phyloP scores from a whole-genome alignment of 345 rosid genomes.

The Murraya koenigii region DNA sequence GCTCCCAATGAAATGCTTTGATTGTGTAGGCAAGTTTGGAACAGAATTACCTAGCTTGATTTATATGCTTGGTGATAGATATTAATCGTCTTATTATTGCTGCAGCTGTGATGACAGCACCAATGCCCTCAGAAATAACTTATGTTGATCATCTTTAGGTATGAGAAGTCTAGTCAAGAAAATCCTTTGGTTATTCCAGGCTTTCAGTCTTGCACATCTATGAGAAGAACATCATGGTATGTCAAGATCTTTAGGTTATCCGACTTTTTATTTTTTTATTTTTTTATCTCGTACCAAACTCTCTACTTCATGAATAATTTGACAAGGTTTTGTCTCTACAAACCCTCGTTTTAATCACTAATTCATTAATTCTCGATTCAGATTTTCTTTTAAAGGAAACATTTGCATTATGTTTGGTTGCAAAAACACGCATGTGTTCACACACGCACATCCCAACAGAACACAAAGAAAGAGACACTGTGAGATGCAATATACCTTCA shows the following conservation, averaged over 20 bases:
- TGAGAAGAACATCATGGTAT: not conserved
- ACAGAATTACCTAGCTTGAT: not conserved
- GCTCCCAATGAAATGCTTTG: not conserved
- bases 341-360: not conserved
- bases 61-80: not conserved
- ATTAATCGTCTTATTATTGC: not conserved
- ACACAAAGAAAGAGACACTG: not conserved
- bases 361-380: not conserved
- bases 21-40: not conserved
- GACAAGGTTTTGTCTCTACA: not conserved
- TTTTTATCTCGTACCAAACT: not conserved
- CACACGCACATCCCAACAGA: not conserved
- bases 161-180: not conserved
- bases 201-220: not conserved
- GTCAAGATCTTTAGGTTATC: not conserved
- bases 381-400: not conserved
- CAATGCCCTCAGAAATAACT: not conserved
- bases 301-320: not conserved
- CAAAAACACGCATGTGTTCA: not conserved
- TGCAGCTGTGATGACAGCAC: not conserved
- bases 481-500: constrained; percentile 48
- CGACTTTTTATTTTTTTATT: not conserved
- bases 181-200: not conserved
- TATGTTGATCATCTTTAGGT: not conserved
- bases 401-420: not conserved